Evolutionary conservation across 352 stramenopile species (phyloP).

Genomic region (Blastocystis sp.): DNA sequence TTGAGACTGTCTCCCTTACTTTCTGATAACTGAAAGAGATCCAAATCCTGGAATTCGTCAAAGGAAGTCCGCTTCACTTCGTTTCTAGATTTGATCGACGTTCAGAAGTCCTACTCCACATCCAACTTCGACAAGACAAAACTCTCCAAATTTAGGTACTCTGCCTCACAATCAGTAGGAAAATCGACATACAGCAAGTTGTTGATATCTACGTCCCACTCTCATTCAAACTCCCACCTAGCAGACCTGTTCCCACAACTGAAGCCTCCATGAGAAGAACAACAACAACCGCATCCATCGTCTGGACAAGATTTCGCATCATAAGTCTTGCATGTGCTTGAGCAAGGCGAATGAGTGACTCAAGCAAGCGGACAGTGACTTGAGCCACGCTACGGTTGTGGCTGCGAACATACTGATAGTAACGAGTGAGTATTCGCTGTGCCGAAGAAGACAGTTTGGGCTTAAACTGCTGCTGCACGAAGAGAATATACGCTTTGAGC

Average conservation of each 20-base stretch:
- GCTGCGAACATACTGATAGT: constrained; percentile 57
- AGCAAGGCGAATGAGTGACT: constrained; percentile 65
- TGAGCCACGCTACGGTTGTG: constrained; percentile 63
- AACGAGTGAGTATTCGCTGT: constrained; percentile 30
- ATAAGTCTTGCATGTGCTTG: constrained; percentile 66
- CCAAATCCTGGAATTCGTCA: not conserved
- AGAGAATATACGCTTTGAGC: constrained; percentile 75
- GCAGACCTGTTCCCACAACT: constrained; percentile 28
- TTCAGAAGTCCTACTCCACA: not conserved
- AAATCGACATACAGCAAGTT: constrained; percentile 55
- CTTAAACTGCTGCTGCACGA: constrained; percentile 67
- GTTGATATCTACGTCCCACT: constrained; percentile 6
- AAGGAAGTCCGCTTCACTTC: constrained; percentile 10
- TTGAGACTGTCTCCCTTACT: not conserved
- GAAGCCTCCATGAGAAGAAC: constrained; percentile 57
- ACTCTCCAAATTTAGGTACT: constrained; percentile 44
- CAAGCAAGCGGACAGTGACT: constrained; percentile 65
- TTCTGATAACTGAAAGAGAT: not conserved
- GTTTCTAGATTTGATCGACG: not conserved
- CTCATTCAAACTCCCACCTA: not conserved
- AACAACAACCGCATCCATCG: constrained; percentile 33
- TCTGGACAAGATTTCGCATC: constrained; percentile 44
- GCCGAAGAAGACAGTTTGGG: not conserved
- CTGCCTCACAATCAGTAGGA: constrained; percentile 28
- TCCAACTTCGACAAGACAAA: not conserved